Base-by-base conservation (phyloP, 129 eudicot species). In the Cynara cardunculus region DNA sequence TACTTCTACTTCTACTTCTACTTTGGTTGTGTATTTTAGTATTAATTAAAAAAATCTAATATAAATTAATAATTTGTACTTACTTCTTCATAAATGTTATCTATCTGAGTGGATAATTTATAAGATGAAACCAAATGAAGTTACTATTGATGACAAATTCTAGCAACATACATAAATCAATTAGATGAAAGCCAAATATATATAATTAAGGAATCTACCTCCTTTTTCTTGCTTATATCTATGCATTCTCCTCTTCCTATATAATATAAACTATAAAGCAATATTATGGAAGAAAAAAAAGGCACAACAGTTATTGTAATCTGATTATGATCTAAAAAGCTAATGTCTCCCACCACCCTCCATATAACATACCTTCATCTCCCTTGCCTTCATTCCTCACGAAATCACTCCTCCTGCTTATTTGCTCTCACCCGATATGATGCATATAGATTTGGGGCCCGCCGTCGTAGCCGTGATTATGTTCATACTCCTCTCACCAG, bases 401-500 rank as follows among this genome's bases (percentile, higher is more conserved):
- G 70, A 44, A 4, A 41, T 65, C 70, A 41, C 44, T 68, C 10
- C 61, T 31, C 76, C 31, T 73, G 11, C 12, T 22, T 44, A 67
- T 19, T 64, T 70, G 34, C 68, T 44, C 10, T 21, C 32, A 3
- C 7, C 18, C 37, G 35, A 68, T 10, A 68, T 24, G 75, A 84
- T 84, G 88, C 78, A 41, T 41, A 88, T 89, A 4, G 97, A 94
- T 41, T 94, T 96, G 98, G 98, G 98, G 27, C 94, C 98, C 6
- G 90, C 89, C 32, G 98, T 92, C 21, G 97, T 94, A 35, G 91
- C 98, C 0, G 98, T 94, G 87, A 91, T 75, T 24, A 84, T 94
- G 97, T 94, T 94, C 92, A 86, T 94, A 37, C 69, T 90, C 7
- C 71, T 94, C 79, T 92, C 98, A 1, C 98, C 97, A 6, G 98